Conservation (phyloP, 768 basidiomycete species). For the Pleurotus cornucopiae region DNA sequence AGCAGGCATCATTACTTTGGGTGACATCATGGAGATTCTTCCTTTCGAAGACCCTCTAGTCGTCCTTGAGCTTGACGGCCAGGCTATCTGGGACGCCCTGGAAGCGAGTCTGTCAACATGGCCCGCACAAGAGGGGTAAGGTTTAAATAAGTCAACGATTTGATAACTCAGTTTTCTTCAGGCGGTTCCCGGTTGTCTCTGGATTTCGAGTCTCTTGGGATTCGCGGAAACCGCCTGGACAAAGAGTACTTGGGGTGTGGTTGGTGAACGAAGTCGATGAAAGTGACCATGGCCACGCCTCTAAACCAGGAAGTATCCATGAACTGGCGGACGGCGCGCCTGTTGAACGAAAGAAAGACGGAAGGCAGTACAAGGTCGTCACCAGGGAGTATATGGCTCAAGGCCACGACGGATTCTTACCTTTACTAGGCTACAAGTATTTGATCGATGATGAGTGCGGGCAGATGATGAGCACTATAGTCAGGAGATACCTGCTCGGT, state of each 20-base stretch:
- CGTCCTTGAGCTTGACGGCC: conserved; percentile 76
- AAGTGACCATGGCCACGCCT: conserved; percentile 19
- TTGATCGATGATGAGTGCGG: conserved; percentile 85
- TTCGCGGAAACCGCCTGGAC: conserved; percentile 63
- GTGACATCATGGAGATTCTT: conserved; percentile 84
- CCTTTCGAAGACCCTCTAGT: conserved; percentile 86
- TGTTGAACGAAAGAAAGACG: conserved; percentile 47
- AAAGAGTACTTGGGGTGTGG: conserved; percentile 74
- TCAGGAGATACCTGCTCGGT: conserved; percentile 82
- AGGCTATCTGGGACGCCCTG: conserved; percentile 73
- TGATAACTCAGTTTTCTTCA: conserved; percentile 20
- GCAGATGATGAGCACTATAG: conserved; percentile 70
- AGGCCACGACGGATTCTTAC: conserved; percentile 79
- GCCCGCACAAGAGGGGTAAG: conserved; percentile 89
- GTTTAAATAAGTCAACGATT: background rate
- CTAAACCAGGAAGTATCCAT: conserved; percentile 14
- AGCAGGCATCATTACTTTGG: conserved; percentile 70
- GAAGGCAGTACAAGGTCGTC: conserved; percentile 70
- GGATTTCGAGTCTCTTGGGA: conserved; percentile 88
- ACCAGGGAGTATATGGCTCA: conserved; percentile 85
- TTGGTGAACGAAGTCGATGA: conserved; percentile 39
- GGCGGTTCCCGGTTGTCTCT: conserved; percentile 85
- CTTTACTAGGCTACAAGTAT: conserved; percentile 60
- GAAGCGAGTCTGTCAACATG: conserved; percentile 72
- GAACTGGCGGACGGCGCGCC: conserved; percentile 43